These are phyloP conservation scores for Murraya koenigii DNA, from an alignment of 345 rosid genomes.

Conservation along the genomic window DNA sequence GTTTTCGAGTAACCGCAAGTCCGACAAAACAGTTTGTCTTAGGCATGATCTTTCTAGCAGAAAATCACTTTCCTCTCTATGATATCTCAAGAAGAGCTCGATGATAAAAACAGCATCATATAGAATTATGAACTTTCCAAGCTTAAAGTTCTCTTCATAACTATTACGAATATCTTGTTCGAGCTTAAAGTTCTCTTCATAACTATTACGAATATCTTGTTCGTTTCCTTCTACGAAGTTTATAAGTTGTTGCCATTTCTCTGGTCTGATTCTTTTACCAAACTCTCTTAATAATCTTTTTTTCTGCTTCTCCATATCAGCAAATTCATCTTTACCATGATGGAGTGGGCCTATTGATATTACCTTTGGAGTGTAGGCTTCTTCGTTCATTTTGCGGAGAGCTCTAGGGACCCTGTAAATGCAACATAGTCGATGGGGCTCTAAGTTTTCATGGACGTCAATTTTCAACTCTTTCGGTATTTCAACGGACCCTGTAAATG, in stretches of 20 bases:
- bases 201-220: background rate
- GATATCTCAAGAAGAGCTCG: background rate
- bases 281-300: background rate
- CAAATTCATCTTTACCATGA: background rate
- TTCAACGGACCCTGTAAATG: no score
- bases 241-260: background rate
- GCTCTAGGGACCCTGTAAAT: no score
- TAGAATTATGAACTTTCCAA: no score
- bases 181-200: background rate
- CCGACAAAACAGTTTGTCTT: background rate
- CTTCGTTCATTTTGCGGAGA: no score
- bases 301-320: background rate
- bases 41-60: background rate
- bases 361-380: no score
- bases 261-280: fast-evolving
- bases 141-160: background rate
- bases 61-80: background rate
- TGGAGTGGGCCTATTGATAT: background rate
- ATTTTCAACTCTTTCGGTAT: no score
- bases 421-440: no score
- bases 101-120: background rate
- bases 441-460: no score
- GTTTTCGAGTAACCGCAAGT: background rate
- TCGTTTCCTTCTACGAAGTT: background rate
- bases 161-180: background rate